Conservation (phyloP, 495 filamentous ascomycete genomes). For the Penicillium odoratum region DNA sequence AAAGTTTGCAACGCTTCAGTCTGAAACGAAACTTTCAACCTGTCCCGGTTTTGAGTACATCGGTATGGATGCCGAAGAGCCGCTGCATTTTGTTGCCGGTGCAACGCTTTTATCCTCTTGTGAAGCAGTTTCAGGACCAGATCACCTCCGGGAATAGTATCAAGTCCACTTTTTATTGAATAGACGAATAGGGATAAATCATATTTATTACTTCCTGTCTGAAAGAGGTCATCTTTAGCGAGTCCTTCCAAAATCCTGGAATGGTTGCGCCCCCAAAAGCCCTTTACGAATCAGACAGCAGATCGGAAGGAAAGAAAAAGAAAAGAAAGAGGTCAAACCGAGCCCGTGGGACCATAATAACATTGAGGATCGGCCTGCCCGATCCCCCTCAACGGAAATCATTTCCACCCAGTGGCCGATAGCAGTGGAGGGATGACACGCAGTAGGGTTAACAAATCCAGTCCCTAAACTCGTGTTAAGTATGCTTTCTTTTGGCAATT, state of each 20-base stretch:
- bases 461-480: constrained; percentile 4
- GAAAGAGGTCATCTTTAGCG: neutral
- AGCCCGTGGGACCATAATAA: constrained; percentile 10
- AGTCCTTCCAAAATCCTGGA: constrained; percentile 1
- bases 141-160: neutral
- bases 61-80: constrained; percentile 19
- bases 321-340: neutral
- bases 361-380: neutral
- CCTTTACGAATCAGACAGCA: neutral
- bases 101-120: constrained; percentile 14
- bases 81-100: constrained; percentile 21
- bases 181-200: neutral
- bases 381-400: neutral
- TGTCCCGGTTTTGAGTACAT: neutral
- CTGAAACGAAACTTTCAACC: constrained; percentile 21
- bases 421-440: constrained; percentile 4
- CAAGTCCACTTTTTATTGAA: neutral
- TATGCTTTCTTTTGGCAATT: neutral
- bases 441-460: neutral
- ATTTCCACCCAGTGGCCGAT: neutral
- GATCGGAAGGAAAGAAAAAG: neutral
- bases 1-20: constrained; percentile 12
- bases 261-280: neutral
- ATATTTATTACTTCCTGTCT: neutral
- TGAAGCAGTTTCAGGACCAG: neutral